These are phyloP conservation scores for Aspergillus neoniger DNA, from an alignment of 2,329 filamentous ascomycete genomes.

Conservation along the genomic window DNA sequence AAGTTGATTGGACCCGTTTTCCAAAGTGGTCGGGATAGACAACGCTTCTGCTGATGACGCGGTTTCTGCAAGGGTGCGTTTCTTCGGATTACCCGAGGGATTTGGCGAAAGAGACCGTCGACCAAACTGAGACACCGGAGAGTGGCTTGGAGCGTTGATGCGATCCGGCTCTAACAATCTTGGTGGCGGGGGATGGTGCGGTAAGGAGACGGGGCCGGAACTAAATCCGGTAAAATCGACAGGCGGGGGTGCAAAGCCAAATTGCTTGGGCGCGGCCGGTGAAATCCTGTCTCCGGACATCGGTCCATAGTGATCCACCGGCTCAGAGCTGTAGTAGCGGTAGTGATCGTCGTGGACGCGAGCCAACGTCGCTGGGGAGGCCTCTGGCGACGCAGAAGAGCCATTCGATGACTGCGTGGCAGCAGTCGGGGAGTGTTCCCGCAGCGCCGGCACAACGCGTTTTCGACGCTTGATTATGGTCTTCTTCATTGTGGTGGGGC, in stretches of 20 bases:
- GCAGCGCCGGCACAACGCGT: conserved; percentile 80
- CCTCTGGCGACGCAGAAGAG: conserved; percentile 47
- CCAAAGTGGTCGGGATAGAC: conserved; percentile 33
- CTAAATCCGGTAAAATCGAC: conserved; percentile 54
- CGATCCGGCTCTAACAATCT: conserved; percentile 36
- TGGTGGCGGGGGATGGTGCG: conserved; percentile 33
- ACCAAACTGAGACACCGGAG: conserved; percentile 32
- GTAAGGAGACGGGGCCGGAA: conserved; percentile 34
- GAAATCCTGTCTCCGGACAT: conserved; percentile 43
- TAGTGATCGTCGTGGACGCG: conserved; percentile 35
- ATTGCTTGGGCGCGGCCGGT: conserved; percentile 40
- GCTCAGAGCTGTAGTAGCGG: conserved; percentile 37
- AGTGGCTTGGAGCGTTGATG: conserved; percentile 26
- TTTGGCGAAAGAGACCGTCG: conserved; percentile 38
- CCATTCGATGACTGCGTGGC: conserved; percentile 44
- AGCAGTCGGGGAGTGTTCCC: conserved; percentile 48
- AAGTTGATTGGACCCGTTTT: conserved; percentile 40
- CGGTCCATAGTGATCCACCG: conserved; percentile 47
- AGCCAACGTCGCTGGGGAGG: conserved; percentile 37
- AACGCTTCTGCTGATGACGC: conserved; percentile 28
- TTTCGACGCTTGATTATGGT: conserved; percentile 94
- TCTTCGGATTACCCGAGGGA: conserved; percentile 34
- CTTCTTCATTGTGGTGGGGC: conserved; percentile 98
- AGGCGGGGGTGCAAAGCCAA: conserved; percentile 45
- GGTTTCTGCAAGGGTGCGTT: conserved; percentile 40